phyloP scores from a whole-genome alignment of 352 stramenopile genomes.

The Globisporangium radiosum region DNA sequence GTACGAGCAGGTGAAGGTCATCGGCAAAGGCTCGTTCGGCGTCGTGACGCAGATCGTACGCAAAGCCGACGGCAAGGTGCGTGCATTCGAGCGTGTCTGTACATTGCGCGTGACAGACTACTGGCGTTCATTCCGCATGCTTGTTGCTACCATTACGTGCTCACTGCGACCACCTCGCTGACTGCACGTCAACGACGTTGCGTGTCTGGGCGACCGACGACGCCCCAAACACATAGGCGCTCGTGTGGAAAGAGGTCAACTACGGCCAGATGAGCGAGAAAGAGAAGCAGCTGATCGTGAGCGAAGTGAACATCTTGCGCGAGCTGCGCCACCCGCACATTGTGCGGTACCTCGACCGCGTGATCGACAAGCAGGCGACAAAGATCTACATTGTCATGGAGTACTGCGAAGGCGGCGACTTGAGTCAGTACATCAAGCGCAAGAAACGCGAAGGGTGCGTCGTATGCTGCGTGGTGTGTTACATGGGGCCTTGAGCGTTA shows the following conservation, averaged over 20 bases:
- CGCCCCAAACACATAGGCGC: constrained; percentile 33
- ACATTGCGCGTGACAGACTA: neutral
- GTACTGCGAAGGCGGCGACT: constrained; percentile 88
- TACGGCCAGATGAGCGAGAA: constrained; percentile 91
- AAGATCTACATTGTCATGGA: constrained; percentile 96
- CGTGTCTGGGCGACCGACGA: neutral
- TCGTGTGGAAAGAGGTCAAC: constrained; percentile 92
- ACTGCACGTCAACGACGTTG: too few relatives aligned
- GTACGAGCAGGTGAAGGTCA: constrained; percentile 86
- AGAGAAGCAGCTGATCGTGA: constrained; percentile 92
- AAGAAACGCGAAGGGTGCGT: constrained; percentile 84
- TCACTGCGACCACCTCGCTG: too few relatives aligned
- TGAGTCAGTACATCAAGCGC: constrained; percentile 88
- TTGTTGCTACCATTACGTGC: too few relatives aligned
- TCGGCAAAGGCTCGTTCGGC: constrained; percentile 90
- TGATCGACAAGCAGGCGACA: constrained; percentile 90
- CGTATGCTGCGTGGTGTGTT: too few relatives aligned
- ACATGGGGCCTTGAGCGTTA: too few relatives aligned
- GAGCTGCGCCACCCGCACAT: constrained; percentile 92
- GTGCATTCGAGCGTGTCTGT: neutral
- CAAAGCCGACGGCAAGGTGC: constrained; percentile 84
- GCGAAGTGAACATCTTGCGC: constrained; percentile 92
- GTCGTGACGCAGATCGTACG: constrained; percentile 88
- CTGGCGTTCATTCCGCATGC: too few relatives aligned
- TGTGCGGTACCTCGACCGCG: constrained; percentile 90